Conservation (phyloP, 768 basidiomycete genomes). For the Lactifluus subvellereus region DNA sequence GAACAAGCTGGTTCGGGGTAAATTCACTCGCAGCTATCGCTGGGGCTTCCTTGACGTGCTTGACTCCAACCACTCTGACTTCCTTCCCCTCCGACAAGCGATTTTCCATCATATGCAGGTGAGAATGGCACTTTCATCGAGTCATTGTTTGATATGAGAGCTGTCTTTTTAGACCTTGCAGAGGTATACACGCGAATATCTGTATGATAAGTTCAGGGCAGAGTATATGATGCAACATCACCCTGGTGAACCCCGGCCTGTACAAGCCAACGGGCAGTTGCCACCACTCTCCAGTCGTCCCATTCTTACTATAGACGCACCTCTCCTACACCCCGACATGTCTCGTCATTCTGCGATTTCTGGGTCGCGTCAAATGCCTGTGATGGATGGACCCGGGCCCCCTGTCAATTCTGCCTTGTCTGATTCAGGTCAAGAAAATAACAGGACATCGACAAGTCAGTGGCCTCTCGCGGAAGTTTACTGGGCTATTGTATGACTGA, state of each 20-base stretch:
- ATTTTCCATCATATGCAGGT: constrained; percentile 90
- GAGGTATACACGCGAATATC: constrained; percentile 78
- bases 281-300: constrained; percentile 29
- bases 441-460: constrained; percentile 37
- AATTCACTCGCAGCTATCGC: constrained; percentile 66
- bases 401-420: constrained; percentile 20
- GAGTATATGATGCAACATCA: constrained; percentile 50
- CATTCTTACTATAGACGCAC: constrained; percentile 23
- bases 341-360: constrained; percentile 26
- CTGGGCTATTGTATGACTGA: constrained; percentile 20
- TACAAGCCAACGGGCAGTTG: constrained; percentile 29
- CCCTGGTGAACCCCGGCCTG: constrained; percentile 8
- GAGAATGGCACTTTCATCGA: constrained; percentile 28
- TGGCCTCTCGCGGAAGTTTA: constrained; percentile 19
- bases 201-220: constrained; percentile 68
- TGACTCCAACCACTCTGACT: constrained; percentile 76
- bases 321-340: constrained; percentile 9
- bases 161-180: constrained; percentile 58
- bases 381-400: constrained; percentile 26
- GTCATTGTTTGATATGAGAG: not conserved
- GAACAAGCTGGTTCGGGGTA: constrained; percentile 65
- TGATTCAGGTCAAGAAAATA: constrained; percentile 29
- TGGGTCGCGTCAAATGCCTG: constrained; percentile 40
- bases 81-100: constrained; percentile 65
- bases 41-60: constrained; percentile 84